Base-by-base conservation (phyloP, 352 stramenopile species). In the Globisporangium heterothallicum region DNA sequence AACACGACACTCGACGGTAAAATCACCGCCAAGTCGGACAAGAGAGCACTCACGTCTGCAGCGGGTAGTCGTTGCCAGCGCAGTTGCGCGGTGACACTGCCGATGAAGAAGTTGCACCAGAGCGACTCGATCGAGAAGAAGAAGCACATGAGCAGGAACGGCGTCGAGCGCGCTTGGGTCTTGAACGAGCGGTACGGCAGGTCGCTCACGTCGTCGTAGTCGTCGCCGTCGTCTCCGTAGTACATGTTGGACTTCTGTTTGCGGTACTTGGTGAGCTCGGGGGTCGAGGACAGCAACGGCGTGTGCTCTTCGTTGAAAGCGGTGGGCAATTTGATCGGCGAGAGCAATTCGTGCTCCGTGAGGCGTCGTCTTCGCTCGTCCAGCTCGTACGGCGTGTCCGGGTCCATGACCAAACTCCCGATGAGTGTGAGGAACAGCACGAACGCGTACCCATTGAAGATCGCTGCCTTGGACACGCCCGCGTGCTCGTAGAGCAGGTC, bases 81-180 rank as follows among this genome's bases (percentile, higher is more conserved):
- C 38, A 91, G 50, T 42, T 87, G 66, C 30, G 61, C 64, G 10
- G 67, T 82, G 10, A 92, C 62, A 35, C 69, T 87, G 42, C 76
- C 82, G 32, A 94, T 61, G 56, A 90, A 92, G 56, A 92, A 92
- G 55, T 94, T 93, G 52, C 78, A 88, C 63, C 75, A 91, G 41
- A 94, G 79, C n/a, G 68, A 74, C 35, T 75, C 61, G 30, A 91
- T 68, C 0, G 79, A 68, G 50, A 94, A 92, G 58, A 87, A 83
- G 38, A 85, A 65, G n/a, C 68, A 62, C 26, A 89, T 74, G 25
- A 88, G 64, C 46, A 91, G 21, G 63, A 90, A 94, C 47, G 72
- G 66, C 34, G 63, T 69, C 35, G 74, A 91, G 19, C 67, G 52
- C 35, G 88, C 61, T 43, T 93, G 75, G 21, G 68, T 74, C 26